Conservation (phyloP, 2,329 filamentous ascomycete species). For the Aureobasidium sp. region DNA sequence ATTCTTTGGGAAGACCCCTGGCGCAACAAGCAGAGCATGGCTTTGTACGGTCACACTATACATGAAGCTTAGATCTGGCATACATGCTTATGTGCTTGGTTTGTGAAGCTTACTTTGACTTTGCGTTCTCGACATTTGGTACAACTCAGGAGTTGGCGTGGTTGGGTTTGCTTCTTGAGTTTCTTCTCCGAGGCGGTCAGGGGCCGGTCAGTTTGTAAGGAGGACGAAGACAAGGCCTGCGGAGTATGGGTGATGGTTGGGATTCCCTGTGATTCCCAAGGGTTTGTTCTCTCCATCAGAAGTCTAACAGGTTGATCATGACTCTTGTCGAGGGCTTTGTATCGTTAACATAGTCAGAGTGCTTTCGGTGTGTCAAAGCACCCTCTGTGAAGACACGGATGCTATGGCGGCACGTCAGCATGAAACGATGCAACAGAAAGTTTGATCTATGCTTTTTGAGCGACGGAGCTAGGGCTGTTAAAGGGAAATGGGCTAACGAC, state of each 20-base stretch:
- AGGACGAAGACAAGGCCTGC: conserved; percentile 16
- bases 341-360: conserved; percentile 1
- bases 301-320: not conserved
- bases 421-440: conserved; percentile 6
- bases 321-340: not conserved
- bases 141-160: conserved; percentile 38
- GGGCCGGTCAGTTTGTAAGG: not conserved
- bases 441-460: not conserved
- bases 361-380: not conserved
- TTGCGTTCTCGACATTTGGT: conserved; percentile 42
- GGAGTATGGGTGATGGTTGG: not conserved
- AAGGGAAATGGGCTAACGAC: not conserved
- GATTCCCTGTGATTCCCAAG: not conserved
- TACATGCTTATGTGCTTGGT: not conserved
- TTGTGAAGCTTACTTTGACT: conserved; percentile 32
- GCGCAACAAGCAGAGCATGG: conserved; percentile 42
- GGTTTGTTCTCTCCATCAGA: not conserved
- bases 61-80: conserved; percentile 10
- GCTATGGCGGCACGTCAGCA: not conserved
- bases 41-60: conserved; percentile 40
- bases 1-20: conserved; percentile 38
- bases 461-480: not conserved
- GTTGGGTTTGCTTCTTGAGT: conserved; percentile 32
- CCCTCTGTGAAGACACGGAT: not conserved
- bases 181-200: conserved; percentile 20